Conservation (phyloP, 1,139 yeast genomes). For the Torulaspora globosa region DNA sequence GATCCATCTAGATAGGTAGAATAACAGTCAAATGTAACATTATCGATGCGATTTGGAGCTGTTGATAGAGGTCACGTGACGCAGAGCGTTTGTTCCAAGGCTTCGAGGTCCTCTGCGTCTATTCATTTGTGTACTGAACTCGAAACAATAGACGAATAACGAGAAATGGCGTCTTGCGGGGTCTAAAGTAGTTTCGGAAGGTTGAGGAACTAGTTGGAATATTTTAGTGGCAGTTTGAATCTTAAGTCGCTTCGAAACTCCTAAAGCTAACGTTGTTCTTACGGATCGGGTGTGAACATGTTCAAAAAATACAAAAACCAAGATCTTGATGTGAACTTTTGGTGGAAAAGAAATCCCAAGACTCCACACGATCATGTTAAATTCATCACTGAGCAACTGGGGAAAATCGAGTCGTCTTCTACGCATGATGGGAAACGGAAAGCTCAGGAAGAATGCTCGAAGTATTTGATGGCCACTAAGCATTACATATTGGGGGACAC, state of each 20-base stretch:
- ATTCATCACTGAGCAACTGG: constrained; percentile 66
- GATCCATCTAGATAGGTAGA: constrained; percentile 4
- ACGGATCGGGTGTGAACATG: constrained; percentile 14
- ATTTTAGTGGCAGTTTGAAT: no score
- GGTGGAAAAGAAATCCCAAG: constrained; percentile 89
- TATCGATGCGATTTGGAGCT: neutral
- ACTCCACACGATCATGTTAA: constrained; percentile 82
- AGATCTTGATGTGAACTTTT: constrained; percentile 63
- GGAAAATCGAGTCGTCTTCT: constrained; percentile 51
- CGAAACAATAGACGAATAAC: neutral
- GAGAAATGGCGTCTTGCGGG: neutral
- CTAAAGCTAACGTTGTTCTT: neutral
- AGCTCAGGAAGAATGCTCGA: constrained; percentile 71
- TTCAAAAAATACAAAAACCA: constrained; percentile 33
- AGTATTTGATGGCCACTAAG: constrained; percentile 64
- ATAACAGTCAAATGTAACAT: constrained; percentile 5
- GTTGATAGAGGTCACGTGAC: no score
- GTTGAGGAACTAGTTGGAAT: no score
- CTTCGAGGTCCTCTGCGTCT: neutral
- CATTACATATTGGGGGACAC: constrained; percentile 69
- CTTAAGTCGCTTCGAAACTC: neutral
- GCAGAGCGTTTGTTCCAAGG: neutral
- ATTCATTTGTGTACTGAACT: constrained; percentile 3
- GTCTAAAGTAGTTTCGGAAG: no score
- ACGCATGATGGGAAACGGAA: constrained; percentile 50